These are phyloP conservation scores for Sodiomyces alkalinus DNA, from an alignment of 2,329 filamentous ascomycete species.

Conservation along the genomic window DNA sequence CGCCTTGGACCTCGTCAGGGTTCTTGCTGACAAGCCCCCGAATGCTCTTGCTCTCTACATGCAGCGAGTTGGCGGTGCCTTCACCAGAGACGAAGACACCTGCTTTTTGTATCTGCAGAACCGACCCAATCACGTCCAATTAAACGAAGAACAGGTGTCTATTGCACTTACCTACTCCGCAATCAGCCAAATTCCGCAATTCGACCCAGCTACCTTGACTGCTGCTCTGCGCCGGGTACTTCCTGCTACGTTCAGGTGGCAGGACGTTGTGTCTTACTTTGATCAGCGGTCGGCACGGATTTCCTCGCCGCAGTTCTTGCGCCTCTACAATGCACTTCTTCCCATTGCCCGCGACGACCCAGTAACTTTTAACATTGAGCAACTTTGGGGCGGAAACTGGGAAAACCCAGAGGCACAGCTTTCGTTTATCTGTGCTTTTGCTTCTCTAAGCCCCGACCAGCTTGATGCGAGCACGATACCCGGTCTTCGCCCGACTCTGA, in stretches of 20 bases:
- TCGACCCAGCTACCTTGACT: constrained; percentile 41
- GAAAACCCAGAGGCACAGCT: constrained; percentile 74
- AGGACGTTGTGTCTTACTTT: constrained; percentile 62
- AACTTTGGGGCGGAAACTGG: constrained; percentile 84
- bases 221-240: constrained; percentile 47
- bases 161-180: constrained; percentile 56
- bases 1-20: constrained; percentile 51
- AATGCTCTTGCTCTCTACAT: constrained; percentile 51
- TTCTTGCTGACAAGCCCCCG: constrained; percentile 42
- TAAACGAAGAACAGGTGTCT: constrained; percentile 71
- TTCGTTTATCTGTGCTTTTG: constrained; percentile 82
- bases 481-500: constrained; percentile 64
- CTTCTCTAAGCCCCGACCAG: constrained; percentile 58
- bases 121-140: constrained; percentile 37
- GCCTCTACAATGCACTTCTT: constrained; percentile 64
- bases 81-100: constrained; percentile 61
- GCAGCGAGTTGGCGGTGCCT: constrained; percentile 57
- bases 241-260: constrained; percentile 50
- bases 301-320: constrained; percentile 65
- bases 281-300: constrained; percentile 66
- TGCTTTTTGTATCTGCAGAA: constrained; percentile 39
- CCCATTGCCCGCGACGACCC: constrained; percentile 50
- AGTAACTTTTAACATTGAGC: constrained; percentile 64
- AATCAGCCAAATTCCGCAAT: constrained; percentile 38
- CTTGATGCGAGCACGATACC: constrained; percentile 79